These are phyloP conservation scores for Suhomyces coccinellae DNA, from an alignment of 1,139 yeast species.

Conservation along the genomic window DNA sequence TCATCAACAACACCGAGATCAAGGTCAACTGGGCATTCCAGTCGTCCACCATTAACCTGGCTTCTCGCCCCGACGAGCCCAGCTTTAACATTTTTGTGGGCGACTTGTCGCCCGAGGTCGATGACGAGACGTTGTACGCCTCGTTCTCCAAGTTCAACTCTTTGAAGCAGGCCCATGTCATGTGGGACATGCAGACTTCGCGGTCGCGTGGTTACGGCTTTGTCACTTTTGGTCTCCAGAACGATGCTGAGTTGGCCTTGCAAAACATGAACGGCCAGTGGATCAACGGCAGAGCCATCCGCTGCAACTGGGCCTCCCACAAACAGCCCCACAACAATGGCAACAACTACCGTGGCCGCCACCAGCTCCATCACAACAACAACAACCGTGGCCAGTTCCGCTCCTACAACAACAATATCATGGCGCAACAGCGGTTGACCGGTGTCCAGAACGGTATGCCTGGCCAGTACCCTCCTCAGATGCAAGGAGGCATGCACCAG, in stretches of 20 bases:
- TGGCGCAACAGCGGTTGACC: slow-evolving; percentile 11
- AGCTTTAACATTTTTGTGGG: slow-evolving; percentile 79
- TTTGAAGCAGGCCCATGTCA: slow-evolving; percentile 82
- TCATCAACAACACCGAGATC: slow-evolving; percentile 53
- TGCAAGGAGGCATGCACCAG: slow-evolving; percentile 5
- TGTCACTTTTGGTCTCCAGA: slow-evolving; percentile 68
- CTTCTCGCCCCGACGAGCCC: slow-evolving; percentile 54
- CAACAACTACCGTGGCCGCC: slow-evolving; percentile 7
- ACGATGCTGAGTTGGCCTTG: slow-evolving; percentile 76
- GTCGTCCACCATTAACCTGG: slow-evolving; percentile 52
- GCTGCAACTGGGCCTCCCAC: slow-evolving; percentile 90
- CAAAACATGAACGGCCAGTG: slow-evolving; percentile 72
- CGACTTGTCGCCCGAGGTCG: slow-evolving; percentile 79
- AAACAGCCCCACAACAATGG: slow-evolving; percentile 39
- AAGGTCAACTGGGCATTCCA: slow-evolving; percentile 84
- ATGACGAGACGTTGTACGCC: slow-evolving; percentile 66
- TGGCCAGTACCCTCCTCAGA: slow-evolving; percentile 14
- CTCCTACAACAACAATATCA: slow-evolving; percentile 17
- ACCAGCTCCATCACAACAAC: slow-evolving; percentile 6
- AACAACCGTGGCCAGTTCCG: slow-evolving; percentile 17
- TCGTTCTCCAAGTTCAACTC: slow-evolving; percentile 64
- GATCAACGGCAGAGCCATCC: slow-evolving; percentile 72
- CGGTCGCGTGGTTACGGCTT: slow-evolving; percentile 91
- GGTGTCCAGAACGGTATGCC: slow-evolving; percentile 6
- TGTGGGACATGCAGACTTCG: slow-evolving; percentile 98